These are phyloP conservation scores for Cucumis hystrix DNA, from an alignment of 306 rosid species.

Conservation along the genomic window DNA sequence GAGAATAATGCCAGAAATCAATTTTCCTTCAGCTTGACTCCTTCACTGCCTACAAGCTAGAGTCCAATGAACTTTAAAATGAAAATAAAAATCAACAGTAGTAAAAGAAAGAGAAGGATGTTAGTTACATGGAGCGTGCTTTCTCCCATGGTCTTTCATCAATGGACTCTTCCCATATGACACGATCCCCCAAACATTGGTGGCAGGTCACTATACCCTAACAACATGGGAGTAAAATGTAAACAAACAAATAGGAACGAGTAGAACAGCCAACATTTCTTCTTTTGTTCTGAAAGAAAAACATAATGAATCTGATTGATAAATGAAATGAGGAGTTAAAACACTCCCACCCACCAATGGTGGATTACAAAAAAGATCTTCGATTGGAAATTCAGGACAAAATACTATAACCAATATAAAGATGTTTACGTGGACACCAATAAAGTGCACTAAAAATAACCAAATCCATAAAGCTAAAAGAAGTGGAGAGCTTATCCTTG, in stretches of 20 bases:
- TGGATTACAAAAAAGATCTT: too few relatives aligned
- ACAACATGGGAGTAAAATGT: background rate
- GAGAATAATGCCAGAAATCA: background rate
- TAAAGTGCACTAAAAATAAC: too few relatives aligned
- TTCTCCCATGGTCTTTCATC: conserved; percentile 93
- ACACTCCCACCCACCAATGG: background rate
- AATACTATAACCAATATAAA: too few relatives aligned
- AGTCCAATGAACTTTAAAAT: background rate
- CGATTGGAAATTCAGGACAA: too few relatives aligned
- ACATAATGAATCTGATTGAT: background rate
- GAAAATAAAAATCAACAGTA: background rate
- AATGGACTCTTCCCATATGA: conserved; percentile 92
- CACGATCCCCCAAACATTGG: conserved; percentile 80
- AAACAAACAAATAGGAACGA: background rate
- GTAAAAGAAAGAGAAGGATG: background rate
- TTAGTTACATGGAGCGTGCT: conserved; percentile 62
- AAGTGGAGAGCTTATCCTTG: too few relatives aligned
- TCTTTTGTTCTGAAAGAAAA: background rate
- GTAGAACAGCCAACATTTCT: background rate
- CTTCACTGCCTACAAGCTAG: background rate
- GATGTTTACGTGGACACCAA: too few relatives aligned
- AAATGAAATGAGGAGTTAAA: background rate
- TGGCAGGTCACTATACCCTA: conserved; percentile 84
- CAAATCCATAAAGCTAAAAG: too few relatives aligned
- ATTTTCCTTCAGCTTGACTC: background rate